Conservation (phyloP, 306 rosid genomes). For the Albizia julibrissin region DNA sequence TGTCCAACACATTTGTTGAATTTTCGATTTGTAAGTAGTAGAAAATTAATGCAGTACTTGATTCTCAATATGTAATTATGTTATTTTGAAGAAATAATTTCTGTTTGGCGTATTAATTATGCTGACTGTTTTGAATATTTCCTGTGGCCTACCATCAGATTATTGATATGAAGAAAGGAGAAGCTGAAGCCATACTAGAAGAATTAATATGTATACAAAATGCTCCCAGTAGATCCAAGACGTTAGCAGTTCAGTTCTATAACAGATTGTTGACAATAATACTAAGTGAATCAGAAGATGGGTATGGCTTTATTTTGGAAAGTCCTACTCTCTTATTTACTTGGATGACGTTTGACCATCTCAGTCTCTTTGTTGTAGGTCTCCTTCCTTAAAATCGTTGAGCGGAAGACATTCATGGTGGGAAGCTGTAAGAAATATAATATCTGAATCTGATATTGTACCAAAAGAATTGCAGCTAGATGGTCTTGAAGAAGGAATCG, state of each 20-base stretch:
- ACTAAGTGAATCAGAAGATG: constrained; percentile 26
- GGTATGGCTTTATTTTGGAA: constrained; percentile 24
- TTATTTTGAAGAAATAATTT: constrained; percentile 1
- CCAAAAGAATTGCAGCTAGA: constrained; percentile 35
- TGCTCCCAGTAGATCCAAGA: constrained; percentile 18
- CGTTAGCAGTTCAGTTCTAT: constrained; percentile 34
- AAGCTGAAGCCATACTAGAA: constrained; percentile 39
- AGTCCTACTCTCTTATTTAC: not conserved
- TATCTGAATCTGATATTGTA: constrained; percentile 25
- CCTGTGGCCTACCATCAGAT: constrained; percentile 19
- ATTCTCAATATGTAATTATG: constrained; percentile 3
- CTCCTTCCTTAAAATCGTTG: constrained; percentile 22
- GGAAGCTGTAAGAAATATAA: constrained; percentile 30
- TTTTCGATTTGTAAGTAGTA: not conserved
- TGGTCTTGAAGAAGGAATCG: constrained; percentile 24
- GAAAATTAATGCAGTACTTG: not conserved
- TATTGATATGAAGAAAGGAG: constrained; percentile 42
- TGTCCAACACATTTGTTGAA: not conserved
- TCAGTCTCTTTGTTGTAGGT: constrained; percentile 28
- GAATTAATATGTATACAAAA: constrained; percentile 26
- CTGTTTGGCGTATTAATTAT: not conserved
- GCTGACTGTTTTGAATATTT: constrained; percentile 27
- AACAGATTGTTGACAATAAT: constrained; percentile 34
- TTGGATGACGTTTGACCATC: not conserved
- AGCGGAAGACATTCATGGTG: constrained; percentile 43